These are phyloP conservation scores for Oryza meridionalis DNA, from an alignment of 176 grass and related monocot species.

Conservation along the genomic window DNA sequence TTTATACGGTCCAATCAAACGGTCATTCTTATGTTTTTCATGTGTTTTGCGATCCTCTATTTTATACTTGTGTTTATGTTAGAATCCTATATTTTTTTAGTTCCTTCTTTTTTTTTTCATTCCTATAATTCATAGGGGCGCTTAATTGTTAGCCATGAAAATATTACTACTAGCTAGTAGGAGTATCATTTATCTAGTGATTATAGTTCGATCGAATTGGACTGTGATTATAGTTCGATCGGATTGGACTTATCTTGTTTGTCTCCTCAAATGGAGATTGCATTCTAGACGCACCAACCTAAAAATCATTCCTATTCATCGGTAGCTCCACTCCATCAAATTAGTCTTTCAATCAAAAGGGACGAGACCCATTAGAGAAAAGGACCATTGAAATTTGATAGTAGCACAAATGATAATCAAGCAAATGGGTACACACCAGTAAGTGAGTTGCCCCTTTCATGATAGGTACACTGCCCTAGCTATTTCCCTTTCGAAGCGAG, in stretches of 20 bases:
- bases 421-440: neutral
- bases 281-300: neutral
- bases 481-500: conserved; percentile 31
- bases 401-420: conserved; percentile 21
- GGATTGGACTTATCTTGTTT: neutral
- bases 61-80: no score
- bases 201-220: neutral
- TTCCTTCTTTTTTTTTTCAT: no score
- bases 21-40: no score
- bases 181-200: neutral
- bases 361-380: neutral
- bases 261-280: neutral
- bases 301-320: neutral
- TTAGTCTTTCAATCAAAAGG: conserved; percentile 2
- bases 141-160: no score
- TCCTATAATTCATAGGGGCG: no score
- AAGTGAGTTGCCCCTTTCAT: conserved; percentile 39
- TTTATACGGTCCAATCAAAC: no score
- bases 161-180: neutral
- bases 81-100: no score
- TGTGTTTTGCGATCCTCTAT: no score
- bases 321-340: neutral
- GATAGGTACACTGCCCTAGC: conserved; percentile 23
- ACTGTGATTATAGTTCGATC: neutral
- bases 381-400: neutral